Evolutionary conservation across 805 yeast species (phyloP).

Genomic region (Tetrapisispora nanseiensis): DNA sequence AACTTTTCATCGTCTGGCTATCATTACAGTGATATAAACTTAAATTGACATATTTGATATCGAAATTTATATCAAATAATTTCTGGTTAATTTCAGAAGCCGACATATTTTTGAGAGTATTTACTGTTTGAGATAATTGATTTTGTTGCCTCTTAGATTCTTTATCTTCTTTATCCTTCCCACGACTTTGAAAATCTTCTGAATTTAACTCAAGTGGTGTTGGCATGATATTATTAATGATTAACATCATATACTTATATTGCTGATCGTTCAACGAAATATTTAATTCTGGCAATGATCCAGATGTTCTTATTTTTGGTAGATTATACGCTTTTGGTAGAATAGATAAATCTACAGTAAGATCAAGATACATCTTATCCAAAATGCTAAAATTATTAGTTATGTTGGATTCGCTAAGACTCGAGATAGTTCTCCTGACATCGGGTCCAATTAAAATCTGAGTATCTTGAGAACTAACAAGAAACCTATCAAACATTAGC

Average conservation of each 20-base stretch:
- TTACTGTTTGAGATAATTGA: slow-evolving; percentile 13
- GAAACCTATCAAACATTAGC: slow-evolving; percentile 84
- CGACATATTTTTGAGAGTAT: slow-evolving; percentile 33
- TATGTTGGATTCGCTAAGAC: slow-evolving; percentile 41
- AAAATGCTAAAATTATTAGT: slow-evolving; percentile 46
- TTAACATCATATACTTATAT: slow-evolving; percentile 75
- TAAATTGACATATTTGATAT: slow-evolving; percentile 52
- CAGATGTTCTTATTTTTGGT: slow-evolving; percentile 64
- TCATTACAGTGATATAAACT: slow-evolving; percentile 61
- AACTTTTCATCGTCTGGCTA: slow-evolving; percentile 49
- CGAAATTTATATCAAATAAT: slow-evolving; percentile 60
- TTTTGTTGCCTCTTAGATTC: slow-evolving; percentile 20
- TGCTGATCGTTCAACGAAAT: slow-evolving; percentile 80
- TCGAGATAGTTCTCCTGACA: slow-evolving; percentile 66
- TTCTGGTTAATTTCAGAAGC: slow-evolving; percentile 45
- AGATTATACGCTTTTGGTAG: slow-evolving; percentile 69
- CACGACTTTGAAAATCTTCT: slow-evolving; percentile 5
- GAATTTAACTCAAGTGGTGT: slow-evolving; percentile 16
- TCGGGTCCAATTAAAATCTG: slow-evolving; percentile 81
- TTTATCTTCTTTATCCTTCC: slow-evolving; percentile 4
- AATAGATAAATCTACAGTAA: slow-evolving; percentile 73
- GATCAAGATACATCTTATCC: slow-evolving; percentile 64
- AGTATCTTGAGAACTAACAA: slow-evolving; percentile 68
- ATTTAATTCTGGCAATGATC: slow-evolving; percentile 61
- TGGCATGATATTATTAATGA: slow-evolving; percentile 65